phyloP scores from a whole-genome alignment of 192 early-diverging fungal species.

The Backusella circina region DNA sequence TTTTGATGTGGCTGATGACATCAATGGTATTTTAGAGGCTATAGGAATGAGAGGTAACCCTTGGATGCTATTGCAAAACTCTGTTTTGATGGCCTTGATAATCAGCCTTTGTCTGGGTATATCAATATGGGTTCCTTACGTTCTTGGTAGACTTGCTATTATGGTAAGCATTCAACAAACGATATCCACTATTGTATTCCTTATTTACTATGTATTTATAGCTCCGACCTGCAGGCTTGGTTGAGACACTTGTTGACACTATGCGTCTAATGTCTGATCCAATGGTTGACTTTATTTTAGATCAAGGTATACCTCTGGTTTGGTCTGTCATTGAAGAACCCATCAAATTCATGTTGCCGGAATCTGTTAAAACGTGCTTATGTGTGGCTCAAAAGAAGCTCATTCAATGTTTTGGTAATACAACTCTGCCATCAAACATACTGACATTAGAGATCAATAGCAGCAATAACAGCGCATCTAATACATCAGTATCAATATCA shows the following conservation, averaged over 20 bases:
- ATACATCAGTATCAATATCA: neutral
- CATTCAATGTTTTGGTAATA: neutral
- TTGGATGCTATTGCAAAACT: constrained; percentile 75
- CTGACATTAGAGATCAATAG: neutral
- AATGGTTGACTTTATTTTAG: constrained; percentile 63
- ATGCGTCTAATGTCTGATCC: constrained; percentile 68
- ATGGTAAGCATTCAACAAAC: constrained; percentile 22
- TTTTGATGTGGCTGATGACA: constrained; percentile 56
- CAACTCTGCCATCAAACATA: neutral
- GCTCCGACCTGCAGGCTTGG: constrained; percentile 50
- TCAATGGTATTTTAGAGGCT: constrained; percentile 79
- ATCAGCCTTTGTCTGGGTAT: constrained; percentile 67
- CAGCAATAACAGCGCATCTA: neutral
- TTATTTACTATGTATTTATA: neutral
- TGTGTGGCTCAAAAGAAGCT: neutral
- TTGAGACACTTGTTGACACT: constrained; percentile 43
- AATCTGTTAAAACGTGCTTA: neutral
- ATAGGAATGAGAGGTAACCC: constrained; percentile 87
- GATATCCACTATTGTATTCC: neutral
- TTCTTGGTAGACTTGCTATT: constrained; percentile 52
- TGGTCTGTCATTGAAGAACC: neutral
- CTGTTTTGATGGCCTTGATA: constrained; percentile 71
- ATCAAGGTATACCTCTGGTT: constrained; percentile 43
- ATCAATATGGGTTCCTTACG: constrained; percentile 75
- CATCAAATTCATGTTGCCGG: constrained; percentile 12